Percentiles rank a stretch among this genome's conserved stretches.
These are phyloP conservation scores for Xylaria arbuscula DNA, from an alignment of 2,329 filamentous ascomycete species.

Conservation along the genomic window DNA sequence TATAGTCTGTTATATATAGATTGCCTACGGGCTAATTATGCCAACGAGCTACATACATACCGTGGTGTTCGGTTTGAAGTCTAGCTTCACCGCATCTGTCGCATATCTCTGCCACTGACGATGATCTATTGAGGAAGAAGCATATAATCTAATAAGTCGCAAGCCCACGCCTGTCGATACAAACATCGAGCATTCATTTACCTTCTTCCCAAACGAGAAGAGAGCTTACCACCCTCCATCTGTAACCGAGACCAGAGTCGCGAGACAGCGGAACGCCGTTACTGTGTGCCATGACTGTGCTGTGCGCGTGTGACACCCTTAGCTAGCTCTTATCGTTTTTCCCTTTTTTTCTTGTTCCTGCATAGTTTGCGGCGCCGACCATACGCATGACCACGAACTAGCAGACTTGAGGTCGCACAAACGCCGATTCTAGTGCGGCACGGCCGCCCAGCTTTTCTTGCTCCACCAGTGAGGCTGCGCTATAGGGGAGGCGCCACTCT, in stretches of 20 bases:
- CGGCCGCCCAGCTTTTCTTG: background rate
- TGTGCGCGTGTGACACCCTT: background rate
- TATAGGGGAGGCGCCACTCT: background rate
- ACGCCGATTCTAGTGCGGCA: constrained; percentile 16
- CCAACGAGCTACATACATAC: too few species aligned
- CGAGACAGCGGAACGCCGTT: background rate
- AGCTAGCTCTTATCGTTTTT: background rate
- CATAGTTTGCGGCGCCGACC: constrained; percentile 1
- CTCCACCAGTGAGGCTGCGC: constrained; percentile 14
- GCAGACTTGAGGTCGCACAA: constrained; percentile 11
- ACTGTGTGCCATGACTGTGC: constrained; percentile 2
- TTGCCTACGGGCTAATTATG: too few species aligned
- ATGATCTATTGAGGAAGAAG: too few species aligned
- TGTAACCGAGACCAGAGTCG: constrained; percentile 3
- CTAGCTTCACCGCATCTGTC: background rate
- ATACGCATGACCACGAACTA: constrained; percentile 8
- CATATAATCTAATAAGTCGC: too few species aligned
- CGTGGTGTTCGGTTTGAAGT: too few species aligned
- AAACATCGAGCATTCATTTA: background rate
- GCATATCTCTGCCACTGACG: background rate
- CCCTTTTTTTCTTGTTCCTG: constrained; percentile 24
- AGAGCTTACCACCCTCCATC: background rate
- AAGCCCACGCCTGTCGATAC: background rate
- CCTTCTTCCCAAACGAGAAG: background rate
- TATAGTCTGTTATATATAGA: too few species aligned